Evolutionary conservation across 225 moss, liverwort and hornwort species (phyloP).

Genomic region (Takakia lepidozioides): DNA sequence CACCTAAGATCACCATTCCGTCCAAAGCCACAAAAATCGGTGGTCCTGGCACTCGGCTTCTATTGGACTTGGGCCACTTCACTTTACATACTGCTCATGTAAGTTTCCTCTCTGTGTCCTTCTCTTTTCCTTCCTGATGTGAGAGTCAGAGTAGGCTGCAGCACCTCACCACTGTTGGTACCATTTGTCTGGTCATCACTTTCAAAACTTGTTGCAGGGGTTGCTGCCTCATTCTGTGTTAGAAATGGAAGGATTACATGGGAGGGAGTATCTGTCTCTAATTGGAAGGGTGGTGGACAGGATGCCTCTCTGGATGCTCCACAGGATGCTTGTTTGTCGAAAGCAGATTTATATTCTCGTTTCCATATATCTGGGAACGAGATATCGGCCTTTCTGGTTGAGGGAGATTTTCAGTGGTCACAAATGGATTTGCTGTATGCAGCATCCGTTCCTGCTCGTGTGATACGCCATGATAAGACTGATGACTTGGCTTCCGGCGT

Average conservation of each 20-base stretch:
- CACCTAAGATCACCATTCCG: conserved; percentile 93
- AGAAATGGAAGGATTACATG: no score
- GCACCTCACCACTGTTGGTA: no score
- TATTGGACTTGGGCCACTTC: conserved; percentile 94
- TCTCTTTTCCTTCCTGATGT: background rate
- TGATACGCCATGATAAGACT: conserved; percentile 25
- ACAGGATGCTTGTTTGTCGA: conserved; percentile 32
- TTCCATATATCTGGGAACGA: conserved; percentile 88
- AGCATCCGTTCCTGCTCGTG: conserved; percentile 21
- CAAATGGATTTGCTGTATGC: conserved; percentile 47
- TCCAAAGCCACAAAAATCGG: conserved; percentile 55
- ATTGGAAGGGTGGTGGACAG: conserved; percentile 10
- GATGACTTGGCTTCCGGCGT: conserved; percentile 24
- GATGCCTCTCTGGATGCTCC: conserved; percentile 27
- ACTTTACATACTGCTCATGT: conserved; percentile 83
- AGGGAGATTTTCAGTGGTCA: conserved; percentile 83
- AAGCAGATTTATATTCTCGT: conserved; percentile 74
- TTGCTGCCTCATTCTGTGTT: no score
- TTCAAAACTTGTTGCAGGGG: no score
- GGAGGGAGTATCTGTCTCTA: no score
- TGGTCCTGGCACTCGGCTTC: conserved; percentile 74
- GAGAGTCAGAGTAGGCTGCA: no score
- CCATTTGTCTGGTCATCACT: no score
- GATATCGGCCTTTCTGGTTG: conserved; percentile 89
- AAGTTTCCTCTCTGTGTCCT: conserved; percentile 13